Base-by-base conservation (phyloP, 208 protist genomes). In the Trichomonas gallinae region DNA sequence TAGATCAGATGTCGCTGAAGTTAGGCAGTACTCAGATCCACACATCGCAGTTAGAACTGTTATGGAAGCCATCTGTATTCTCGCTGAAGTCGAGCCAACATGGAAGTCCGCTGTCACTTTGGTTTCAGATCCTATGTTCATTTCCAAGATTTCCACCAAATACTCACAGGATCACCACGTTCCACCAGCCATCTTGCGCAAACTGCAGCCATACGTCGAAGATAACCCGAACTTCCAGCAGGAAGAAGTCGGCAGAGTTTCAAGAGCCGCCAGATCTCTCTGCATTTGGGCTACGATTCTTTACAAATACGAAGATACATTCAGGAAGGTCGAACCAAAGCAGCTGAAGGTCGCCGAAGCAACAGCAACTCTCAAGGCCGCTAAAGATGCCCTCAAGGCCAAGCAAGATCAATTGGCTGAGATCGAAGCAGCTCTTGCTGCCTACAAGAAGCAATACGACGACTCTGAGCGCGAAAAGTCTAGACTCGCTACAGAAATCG, bases 201-300 rank as follows among this genome's bases (percentile, higher is more conserved):
- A 51, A 21, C n/a, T 93, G 23, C 87, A 93, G 31, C 87, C 87
- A 38, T 93, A 93, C 31, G 87, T 93, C 45, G 87, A 93, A 51
- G 44, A 93, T 0, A 98, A 99, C 48, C 96, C 96, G 8, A 98
- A 99, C 96, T 99, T 99, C 97, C 98, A 98, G 21, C 98, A 98
- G 11, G 98, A 99, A 97, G 98, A 98, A 96, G 98, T 99, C 26
- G 97, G 97, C 45, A 98, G 98, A 97, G 98, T 98, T n/a, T 99
- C 98, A 42, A 97, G 98, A 97, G 99, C 99, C 44, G 99, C 98
- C 88, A 98, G 98, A 40, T 98, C 98, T 85, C 98, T 99, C 23
- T 99, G 98, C 96, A 98, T 98, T 96, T 99, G 99, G 99, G 98
- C 98, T 97, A 97, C 98, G 96, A 99, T 99, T 23, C 98, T 99